Conservation (phyloP, 345 rosid genomes). For the Salix udensis region DNA sequence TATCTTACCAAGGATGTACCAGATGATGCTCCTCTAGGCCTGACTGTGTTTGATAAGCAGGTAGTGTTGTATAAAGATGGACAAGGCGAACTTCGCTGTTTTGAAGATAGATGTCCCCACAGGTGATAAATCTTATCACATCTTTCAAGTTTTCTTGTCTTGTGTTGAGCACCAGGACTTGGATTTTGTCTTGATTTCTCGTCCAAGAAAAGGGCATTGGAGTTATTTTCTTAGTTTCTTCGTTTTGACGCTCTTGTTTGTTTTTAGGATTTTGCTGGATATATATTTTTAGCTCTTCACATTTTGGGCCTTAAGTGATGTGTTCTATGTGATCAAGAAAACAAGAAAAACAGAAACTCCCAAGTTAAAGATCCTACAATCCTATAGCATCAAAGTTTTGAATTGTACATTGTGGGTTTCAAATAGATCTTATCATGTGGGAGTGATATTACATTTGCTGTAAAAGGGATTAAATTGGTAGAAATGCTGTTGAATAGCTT, state of each 20-base stretch:
- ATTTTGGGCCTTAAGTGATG: too few species aligned
- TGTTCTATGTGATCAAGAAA: too few species aligned
- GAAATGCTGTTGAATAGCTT: neutral
- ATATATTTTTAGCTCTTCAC: too few species aligned
- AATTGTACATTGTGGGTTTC: neutral
- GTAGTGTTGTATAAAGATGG: slow-evolving; percentile 79
- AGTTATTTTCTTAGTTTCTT: neutral
- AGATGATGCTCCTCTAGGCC: slow-evolving; percentile 87
- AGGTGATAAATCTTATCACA: slow-evolving; percentile 39
- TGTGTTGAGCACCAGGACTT: neutral
- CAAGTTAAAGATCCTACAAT: too few species aligned
- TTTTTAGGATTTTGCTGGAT: neutral
- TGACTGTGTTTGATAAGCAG: slow-evolving; percentile 76
- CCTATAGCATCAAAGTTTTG: too few species aligned
- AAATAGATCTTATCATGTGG: neutral
- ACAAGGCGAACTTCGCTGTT: slow-evolving; percentile 52
- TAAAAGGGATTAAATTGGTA: neutral
- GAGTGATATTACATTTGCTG: neutral
- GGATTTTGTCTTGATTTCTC: neutral
- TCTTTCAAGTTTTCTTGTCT: too few species aligned
- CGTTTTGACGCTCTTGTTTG: neutral
- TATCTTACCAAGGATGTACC: slow-evolving; percentile 77
- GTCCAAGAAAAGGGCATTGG: neutral
- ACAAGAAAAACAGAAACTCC: too few species aligned
- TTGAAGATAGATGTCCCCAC: slow-evolving; percentile 91